These are phyloP conservation scores for Sphaerosporella brunnea DNA, from an alignment of 495 filamentous ascomycete genomes.

Conservation along the genomic window DNA sequence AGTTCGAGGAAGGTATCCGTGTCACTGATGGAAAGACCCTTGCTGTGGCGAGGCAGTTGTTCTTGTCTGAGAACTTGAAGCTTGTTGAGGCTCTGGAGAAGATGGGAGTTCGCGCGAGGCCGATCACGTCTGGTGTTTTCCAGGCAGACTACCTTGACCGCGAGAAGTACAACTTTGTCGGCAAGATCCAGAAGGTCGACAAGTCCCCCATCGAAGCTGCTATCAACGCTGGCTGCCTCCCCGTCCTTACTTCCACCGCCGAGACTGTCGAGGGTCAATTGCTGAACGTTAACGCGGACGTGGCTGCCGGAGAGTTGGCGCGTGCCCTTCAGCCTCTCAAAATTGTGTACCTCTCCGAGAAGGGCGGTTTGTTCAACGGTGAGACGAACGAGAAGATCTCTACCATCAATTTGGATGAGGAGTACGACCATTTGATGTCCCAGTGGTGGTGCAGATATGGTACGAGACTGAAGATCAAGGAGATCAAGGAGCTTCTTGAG, in stretches of 20 bases:
- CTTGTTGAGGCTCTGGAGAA: slow-evolving; percentile 80
- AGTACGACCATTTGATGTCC: slow-evolving; percentile 85
- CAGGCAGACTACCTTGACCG: slow-evolving; percentile 87
- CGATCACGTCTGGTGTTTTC: slow-evolving; percentile 86
- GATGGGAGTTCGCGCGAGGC: slow-evolving; percentile 77
- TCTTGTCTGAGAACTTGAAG: slow-evolving; percentile 91
- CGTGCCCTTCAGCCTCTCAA: slow-evolving; percentile 81
- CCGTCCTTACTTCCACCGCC: slow-evolving; percentile 92
- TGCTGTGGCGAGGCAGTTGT: slow-evolving; percentile 73
- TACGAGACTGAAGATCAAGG: slow-evolving; percentile 93
- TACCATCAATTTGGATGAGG: slow-evolving; percentile 92
- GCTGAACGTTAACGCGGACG: slow-evolving; percentile 94
- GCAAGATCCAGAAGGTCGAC: slow-evolving; percentile 88
- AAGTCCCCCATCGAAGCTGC: slow-evolving; percentile 79
- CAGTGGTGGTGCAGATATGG: slow-evolving; percentile 95
- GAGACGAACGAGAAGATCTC: slow-evolving; percentile 91
- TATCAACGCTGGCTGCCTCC: slow-evolving; percentile 79
- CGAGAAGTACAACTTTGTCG: slow-evolving; percentile 84
- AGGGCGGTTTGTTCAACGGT: slow-evolving; percentile 88
- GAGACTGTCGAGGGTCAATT: slow-evolving; percentile 88
- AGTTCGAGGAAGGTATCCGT: slow-evolving; percentile 92
- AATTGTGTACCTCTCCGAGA: slow-evolving; percentile 96
- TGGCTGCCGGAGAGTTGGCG: slow-evolving; percentile 85
- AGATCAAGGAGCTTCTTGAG: slow-evolving; percentile 85
- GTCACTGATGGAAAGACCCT: slow-evolving; percentile 94